Conservation (phyloP, 345 rosid species). For the Salix viminalis region DNA sequence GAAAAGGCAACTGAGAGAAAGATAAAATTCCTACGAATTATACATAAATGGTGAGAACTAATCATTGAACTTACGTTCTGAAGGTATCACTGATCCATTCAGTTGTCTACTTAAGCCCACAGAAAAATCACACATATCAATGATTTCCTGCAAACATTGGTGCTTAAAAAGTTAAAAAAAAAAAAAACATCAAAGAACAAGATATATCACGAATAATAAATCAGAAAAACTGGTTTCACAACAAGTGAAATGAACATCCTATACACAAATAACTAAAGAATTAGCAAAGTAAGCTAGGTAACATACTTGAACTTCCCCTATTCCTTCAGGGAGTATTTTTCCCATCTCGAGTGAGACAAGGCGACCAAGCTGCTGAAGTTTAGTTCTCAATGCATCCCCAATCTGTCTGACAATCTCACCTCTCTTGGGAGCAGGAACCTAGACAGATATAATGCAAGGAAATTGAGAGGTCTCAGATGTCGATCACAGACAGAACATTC, state of each 20-base stretch:
- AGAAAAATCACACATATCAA: constrained; percentile 97
- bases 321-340: constrained; percentile 90
- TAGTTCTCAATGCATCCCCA: constrained; percentile 80
- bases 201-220: not conserved
- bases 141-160: constrained; percentile 66
- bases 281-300: not conserved
- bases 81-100: constrained; percentile 87
- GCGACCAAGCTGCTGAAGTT: constrained; percentile 74
- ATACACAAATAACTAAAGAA: not conserved
- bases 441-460: not conserved
- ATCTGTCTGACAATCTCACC: constrained; percentile 96
- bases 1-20: constrained; percentile 2
- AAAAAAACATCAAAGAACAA: not conserved
- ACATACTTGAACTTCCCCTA: constrained; percentile 92
- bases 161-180: not conserved
- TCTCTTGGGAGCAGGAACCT: constrained; percentile 98
- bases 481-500: not conserved
- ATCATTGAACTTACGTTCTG: constrained; percentile 73
- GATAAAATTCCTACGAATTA: not conserved
- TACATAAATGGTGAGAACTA: not conserved
- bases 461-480: not conserved
- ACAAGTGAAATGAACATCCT: not conserved
- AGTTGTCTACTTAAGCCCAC: constrained; percentile 96
- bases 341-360: constrained; percentile 98
- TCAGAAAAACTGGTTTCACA: not conserved